phyloP scores from a whole-genome alignment of 2,329 filamentous ascomycete species.

The Claviceps maximensis region DNA sequence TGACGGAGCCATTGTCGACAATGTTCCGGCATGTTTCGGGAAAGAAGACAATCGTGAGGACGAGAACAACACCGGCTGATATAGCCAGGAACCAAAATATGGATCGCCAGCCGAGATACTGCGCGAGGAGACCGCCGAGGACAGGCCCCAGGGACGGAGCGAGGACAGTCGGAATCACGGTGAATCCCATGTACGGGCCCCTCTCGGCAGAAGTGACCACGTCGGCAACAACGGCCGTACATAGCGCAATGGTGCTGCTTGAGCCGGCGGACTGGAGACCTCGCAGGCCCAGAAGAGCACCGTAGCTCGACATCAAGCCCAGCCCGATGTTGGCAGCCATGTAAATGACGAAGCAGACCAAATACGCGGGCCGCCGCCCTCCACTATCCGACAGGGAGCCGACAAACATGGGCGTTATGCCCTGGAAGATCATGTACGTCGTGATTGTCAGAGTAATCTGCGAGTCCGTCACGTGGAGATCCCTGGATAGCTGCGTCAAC shows the following conservation, averaged over 20 bases:
- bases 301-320: conserved; percentile 34
- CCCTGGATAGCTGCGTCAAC: conserved; percentile 31
- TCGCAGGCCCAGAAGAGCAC: conserved; percentile 37
- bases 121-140: conserved; percentile 42
- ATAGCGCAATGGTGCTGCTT: conserved; percentile 45
- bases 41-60: conserved; percentile 33
- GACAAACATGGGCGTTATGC: conserved; percentile 42
- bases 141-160: conserved; percentile 39
- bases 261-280: conserved; percentile 45
- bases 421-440: conserved; percentile 48
- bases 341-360: conserved; percentile 39
- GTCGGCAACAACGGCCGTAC: conserved; percentile 47
- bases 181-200: conserved; percentile 44
- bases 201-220: conserved; percentile 48
- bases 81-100: conserved; percentile 53
- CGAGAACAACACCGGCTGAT: conserved; percentile 23
- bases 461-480: conserved; percentile 28
- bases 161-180: conserved; percentile 33
- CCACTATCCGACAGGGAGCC: conserved; percentile 41
- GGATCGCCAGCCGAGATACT: conserved; percentile 44
- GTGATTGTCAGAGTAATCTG: conserved; percentile 39
- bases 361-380: conserved; percentile 40
- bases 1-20: conserved; percentile 39
- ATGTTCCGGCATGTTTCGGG: conserved; percentile 37
- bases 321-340: conserved; percentile 40